These are phyloP conservation scores for Hortaea sp. DNA, from an alignment of 2,329 filamentous ascomycete genomes.

Conservation along the genomic window DNA sequence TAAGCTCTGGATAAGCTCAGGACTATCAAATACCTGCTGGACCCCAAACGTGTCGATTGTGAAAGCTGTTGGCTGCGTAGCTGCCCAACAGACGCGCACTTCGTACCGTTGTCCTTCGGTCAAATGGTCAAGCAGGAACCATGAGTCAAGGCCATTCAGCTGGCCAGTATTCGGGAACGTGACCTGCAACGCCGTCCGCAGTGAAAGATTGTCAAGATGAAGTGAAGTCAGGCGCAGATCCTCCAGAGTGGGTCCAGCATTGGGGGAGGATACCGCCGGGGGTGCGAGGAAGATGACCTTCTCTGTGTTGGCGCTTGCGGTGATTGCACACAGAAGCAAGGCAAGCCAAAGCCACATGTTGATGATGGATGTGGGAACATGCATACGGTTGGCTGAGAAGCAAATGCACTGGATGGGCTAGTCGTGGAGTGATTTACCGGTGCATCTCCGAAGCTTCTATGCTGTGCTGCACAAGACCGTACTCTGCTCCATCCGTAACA, in stretches of 20 bases:
- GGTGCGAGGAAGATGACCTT: constrained; percentile 83
- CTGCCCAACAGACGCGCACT: constrained; percentile 84
- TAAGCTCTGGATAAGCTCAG: constrained; percentile 21
- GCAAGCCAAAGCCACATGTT: constrained; percentile 10
- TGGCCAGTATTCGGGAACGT: constrained; percentile 51
- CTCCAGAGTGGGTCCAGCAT: constrained; percentile 1
- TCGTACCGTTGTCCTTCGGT: constrained; percentile 72
- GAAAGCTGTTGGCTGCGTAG: constrained; percentile 86
- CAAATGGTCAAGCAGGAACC: constrained; percentile 67
- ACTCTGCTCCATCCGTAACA: too few species aligned
- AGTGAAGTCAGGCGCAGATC: constrained; percentile 2
- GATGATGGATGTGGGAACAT: constrained; percentile 13
- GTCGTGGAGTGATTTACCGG: too few species aligned
- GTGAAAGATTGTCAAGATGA: constrained; percentile 49
- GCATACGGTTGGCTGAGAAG: background rate
- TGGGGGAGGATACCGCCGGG: constrained; percentile 24
- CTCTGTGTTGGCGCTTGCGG: constrained; percentile 64
- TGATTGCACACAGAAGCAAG: constrained; percentile 15
- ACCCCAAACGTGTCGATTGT: constrained; percentile 56
- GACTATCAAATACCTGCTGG: constrained; percentile 43
- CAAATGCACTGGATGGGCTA: background rate
- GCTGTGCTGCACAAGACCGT: too few species aligned
- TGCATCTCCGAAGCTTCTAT: too few species aligned
- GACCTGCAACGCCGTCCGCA: constrained; percentile 57
- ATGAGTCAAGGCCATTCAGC: constrained; percentile 55